Conservation (phyloP, 805 yeast species). For the Metschnikowia santaceciliae region DNA sequence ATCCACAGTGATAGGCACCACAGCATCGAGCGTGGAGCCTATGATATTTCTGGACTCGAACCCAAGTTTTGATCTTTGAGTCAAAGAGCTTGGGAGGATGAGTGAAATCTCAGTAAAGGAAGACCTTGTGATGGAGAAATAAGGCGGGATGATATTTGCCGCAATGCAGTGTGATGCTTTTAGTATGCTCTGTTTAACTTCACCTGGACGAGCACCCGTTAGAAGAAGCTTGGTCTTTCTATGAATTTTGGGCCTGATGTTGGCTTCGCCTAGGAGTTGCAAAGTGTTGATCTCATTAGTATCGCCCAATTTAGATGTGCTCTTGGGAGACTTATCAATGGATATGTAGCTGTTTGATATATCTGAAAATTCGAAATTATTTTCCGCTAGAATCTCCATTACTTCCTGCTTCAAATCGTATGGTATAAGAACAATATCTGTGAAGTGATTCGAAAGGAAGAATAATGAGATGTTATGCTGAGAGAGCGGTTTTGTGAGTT, state of each 20-base stretch:
- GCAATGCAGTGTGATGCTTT: constrained; percentile 40
- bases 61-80: constrained; percentile 33
- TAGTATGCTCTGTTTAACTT: constrained; percentile 37
- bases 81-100: constrained; percentile 41
- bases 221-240: constrained; percentile 40
- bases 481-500: constrained; percentile 56
- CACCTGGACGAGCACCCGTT: constrained; percentile 58
- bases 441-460: constrained; percentile 59
- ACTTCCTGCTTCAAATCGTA: constrained; percentile 41
- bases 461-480: constrained; percentile 54
- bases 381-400: constrained; percentile 38
- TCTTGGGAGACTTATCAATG: not conserved
- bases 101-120: constrained; percentile 49
- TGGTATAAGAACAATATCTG: constrained; percentile 63
- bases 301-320: not conserved
- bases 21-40: constrained; percentile 54
- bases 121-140: constrained; percentile 52
- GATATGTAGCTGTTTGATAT: constrained; percentile 40
- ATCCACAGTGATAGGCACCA: constrained; percentile 56
- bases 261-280: constrained; percentile 9
- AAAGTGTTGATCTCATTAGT: constrained; percentile 6
- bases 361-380: constrained; percentile 43
- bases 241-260: constrained; percentile 44
- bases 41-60: constrained; percentile 41
- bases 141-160: constrained; percentile 33